phyloP scores from a whole-genome alignment of 202 grass and related monocot species.

The Panicum virgatum region DNA sequence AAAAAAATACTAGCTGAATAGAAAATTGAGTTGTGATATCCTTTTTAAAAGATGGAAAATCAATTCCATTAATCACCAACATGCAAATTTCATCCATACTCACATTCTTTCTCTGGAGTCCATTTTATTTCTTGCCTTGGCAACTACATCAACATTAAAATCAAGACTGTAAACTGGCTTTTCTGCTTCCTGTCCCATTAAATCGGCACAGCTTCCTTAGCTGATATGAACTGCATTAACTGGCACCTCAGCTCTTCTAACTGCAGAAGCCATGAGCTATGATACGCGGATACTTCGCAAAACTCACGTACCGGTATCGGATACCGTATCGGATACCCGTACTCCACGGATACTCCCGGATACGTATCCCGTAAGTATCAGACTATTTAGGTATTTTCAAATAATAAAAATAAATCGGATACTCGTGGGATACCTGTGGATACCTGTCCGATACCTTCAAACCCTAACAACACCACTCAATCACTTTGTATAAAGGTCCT shows the following conservation, averaged over 20 bases:
- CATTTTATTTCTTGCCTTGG: constrained; percentile 4
- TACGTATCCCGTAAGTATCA: too few species aligned
- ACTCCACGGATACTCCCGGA: too few species aligned
- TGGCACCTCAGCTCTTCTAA: neutral
- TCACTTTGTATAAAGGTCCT: too few species aligned
- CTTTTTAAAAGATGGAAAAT: constrained; percentile 1
- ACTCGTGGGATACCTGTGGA: too few species aligned
- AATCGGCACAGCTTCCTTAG: neutral
- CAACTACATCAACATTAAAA: neutral
- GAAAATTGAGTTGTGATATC: neutral
- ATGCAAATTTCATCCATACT: neutral
- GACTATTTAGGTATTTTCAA: too few species aligned
- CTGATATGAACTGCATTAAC: neutral
- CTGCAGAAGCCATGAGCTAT: neutral
- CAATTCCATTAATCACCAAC: neutral
- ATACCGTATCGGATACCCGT: too few species aligned
- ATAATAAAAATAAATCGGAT: too few species aligned
- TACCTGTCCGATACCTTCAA: too few species aligned
- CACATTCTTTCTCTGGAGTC: neutral
- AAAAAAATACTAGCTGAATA: constrained; percentile 8
- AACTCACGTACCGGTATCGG: too few species aligned
- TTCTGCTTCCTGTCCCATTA: neutral
- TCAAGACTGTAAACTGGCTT: neutral
- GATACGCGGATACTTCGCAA: too few species aligned
- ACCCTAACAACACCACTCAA: too few species aligned